A percentile compares a stretch with the other conserved stretches of the same genome.
Conservation (phyloP, 1,284 basidiomycete genomes). For the Irpex lacteus region DNA sequence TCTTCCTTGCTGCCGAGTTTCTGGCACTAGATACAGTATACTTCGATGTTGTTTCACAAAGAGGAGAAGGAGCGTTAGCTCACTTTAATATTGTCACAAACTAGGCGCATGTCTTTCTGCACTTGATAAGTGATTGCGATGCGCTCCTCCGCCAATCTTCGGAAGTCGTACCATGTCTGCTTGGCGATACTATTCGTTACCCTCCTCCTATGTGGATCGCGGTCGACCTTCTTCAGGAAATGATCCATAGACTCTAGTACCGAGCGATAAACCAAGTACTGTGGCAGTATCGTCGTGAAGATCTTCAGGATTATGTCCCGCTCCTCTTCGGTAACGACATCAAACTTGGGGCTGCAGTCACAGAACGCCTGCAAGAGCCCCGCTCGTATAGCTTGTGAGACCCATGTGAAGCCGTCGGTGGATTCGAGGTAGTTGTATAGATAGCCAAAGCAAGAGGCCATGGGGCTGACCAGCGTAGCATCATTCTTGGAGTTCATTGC, state of each 20-base stretch:
- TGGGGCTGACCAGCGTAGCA: constrained; percentile 23
- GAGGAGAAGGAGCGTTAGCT: not conserved
- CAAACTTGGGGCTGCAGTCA: constrained; percentile 27
- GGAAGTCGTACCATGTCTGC: constrained; percentile 28
- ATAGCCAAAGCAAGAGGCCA: constrained; percentile 32
- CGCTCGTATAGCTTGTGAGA: constrained; percentile 31
- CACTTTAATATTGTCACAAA: constrained; percentile 35
- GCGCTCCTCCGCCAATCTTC: constrained; percentile 26
- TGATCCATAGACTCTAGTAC: constrained; percentile 31
- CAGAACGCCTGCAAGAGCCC: constrained; percentile 33
- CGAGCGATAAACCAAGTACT: constrained; percentile 35
- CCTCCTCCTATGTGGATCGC: constrained; percentile 15
- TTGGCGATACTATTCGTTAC: constrained; percentile 22
- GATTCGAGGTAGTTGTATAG: constrained; percentile 35
- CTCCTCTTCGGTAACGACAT: constrained; percentile 29
- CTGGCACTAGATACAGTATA: constrained; percentile 28
- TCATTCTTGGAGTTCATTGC: constrained; percentile 21
- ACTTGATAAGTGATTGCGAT: constrained; percentile 21
- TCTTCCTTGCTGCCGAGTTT: constrained; percentile 33
- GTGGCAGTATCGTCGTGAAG: constrained; percentile 29
- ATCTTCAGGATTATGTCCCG: constrained; percentile 28
- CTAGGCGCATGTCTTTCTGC: constrained; percentile 27
- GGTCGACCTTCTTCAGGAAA: constrained; percentile 22
- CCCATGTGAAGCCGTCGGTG: constrained; percentile 38
- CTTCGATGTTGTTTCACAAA: not conserved